Base-by-base conservation (phyloP, 176 grass and related monocot species). In the Lolium perenne region DNA sequence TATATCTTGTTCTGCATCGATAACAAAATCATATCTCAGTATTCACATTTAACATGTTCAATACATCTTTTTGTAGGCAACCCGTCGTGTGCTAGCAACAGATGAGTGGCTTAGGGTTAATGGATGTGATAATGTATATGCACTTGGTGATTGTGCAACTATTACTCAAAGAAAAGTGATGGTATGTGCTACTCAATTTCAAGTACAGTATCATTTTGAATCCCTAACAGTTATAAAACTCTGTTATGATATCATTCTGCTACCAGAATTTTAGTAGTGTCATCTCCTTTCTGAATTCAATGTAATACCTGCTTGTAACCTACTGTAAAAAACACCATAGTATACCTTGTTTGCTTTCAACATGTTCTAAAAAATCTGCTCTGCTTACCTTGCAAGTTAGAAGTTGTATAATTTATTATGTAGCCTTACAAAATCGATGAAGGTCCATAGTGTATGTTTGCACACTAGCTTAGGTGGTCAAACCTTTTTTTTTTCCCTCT, bases 91-190 rank as follows among this genome's bases (percentile, higher is more conserved):
- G 55, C 74, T 95, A 69, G 93, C 90, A 47, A 95, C 93, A 74
- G 93, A 95, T 86, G 93, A 95, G 77, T 95, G 93, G 93, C 80
- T 95, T 38, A 92, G 93, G 80, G 93, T 95, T 48, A 80, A 47
- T 40, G 88, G 88, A 65, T 92, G 88, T 82, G 88, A 90, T 10
- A 59, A 85, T 82, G 80, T 95, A 10, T 95, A 92, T 86, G 90
- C 93, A 66, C 75, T 95, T 86, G 93, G 93, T 82, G 93, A 95
- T 68, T 92, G 93, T 11, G 93, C 93, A 61, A 92, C 88, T 16
- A 95, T 95, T 84, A 86, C 86, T 72, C 93, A 95, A 84, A 92
- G 93, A 79, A 95, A 90, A 78, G 90, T 95, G 79, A 90, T 92
- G 93, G 93, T 95, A 95, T 47, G 93, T 81, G 16, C 59, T 79